Base-by-base conservation (phyloP, 805 yeast species). In the Suhomyces kilbournensis region DNA sequence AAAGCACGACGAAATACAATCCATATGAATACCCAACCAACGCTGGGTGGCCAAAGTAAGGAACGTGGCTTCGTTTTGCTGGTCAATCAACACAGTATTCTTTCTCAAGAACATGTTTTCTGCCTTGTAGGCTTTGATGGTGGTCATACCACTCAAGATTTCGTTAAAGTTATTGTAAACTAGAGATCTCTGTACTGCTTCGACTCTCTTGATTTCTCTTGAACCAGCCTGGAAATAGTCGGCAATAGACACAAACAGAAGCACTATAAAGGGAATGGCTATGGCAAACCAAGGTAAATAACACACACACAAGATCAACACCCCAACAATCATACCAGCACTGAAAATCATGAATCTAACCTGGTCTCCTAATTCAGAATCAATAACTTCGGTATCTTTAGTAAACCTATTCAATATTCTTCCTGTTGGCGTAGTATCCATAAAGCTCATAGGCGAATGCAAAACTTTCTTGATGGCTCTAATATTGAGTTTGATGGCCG, bases 351-450 rank as follows among this genome's bases (percentile, higher is more conserved):
- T 75, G 67, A 84, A 67, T 59, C 93, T 78, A 38, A 86, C 57
- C 60, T 85, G 87, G 62, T 87, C 90, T 50, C 83, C 79, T 52
- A 90, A 70, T 67, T 87, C 92, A 63, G 88, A 88, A 62, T 90
- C 96, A 65, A 89, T 70, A 5, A 85, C 84, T 64, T 90, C 96
- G 0, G 94, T 86, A 66, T 90, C 97, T 60, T 89, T 89, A 1
- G 96, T 89, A 66, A 90, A 90, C 57, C 96, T 75, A 68, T 89
- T 90, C 65, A 91, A 73, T 52, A 90, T 84, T 58, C 97, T 77
- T 2, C 97, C 97, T 75, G 88, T 78, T 15, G 97, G 97, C 0
- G 96, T 87, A 9, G 90, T 82, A 64, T 91, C 97, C 68, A 89
- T 77, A 64, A 82, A 91, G 0, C 85, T 70, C 92, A 89, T 88